These are phyloP conservation scores for Cryptosporidium tyzzeri DNA, from an alignment of 169 alveolate species.

Conservation along the genomic window DNA sequence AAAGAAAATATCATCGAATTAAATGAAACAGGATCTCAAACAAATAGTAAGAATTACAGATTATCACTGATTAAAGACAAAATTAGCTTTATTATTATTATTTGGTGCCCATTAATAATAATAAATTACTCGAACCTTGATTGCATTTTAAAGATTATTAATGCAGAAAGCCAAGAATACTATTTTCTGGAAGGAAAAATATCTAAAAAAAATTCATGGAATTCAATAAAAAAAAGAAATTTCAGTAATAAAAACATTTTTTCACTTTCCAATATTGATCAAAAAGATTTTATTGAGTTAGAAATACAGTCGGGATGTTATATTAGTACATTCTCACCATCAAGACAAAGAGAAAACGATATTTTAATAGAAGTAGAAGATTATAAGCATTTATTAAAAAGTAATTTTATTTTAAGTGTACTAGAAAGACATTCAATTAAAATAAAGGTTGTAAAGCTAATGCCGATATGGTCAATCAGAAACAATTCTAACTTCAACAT, in stretches of 20 bases:
- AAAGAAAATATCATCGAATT: background rate
- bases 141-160: background rate
- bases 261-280: background rate
- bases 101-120: background rate
- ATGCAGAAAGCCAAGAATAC: background rate
- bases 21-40: background rate
- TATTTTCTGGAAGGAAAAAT: background rate
- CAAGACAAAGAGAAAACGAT: background rate
- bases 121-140: background rate
- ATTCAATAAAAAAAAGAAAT: background rate
- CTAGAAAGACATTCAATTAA: slow-evolving; percentile 1
- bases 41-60: background rate
- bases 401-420: background rate
- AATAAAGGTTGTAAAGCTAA: background rate
- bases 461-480: slow-evolving; percentile 13
- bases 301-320: background rate
- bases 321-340: background rate
- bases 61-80: background rate
- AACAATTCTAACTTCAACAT: slow-evolving; percentile 20
- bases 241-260: background rate
- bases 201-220: background rate
- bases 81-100: background rate
- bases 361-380: background rate
- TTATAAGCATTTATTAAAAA: background rate
- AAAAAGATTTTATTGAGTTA: background rate